A percentile compares a stretch with the other conserved stretches of the same genome.
Evolutionary conservation across 1,139 yeast species (phyloP).

Genomic region (Pichia sp.): DNA sequence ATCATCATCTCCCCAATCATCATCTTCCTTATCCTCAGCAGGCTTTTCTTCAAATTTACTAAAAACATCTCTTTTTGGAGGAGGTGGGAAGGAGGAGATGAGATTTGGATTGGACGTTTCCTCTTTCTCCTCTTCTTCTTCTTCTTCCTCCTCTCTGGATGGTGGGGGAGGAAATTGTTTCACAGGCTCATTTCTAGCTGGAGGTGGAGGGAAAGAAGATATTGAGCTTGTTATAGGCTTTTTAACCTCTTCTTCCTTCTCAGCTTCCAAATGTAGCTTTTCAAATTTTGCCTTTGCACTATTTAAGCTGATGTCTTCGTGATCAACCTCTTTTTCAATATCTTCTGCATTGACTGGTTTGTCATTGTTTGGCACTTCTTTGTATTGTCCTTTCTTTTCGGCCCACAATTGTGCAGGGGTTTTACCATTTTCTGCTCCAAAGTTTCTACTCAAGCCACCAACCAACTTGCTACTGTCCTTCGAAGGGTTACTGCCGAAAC

Average conservation of each 20-base stretch:
- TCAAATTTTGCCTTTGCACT: constrained; percentile 30
- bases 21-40: constrained; percentile 26
- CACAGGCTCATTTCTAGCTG: constrained; percentile 10
- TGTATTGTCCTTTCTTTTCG: constrained; percentile 70
- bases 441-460: constrained; percentile 65
- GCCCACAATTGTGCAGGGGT: constrained; percentile 98
- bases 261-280: constrained; percentile 24
- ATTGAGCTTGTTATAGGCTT: constrained; percentile 20
- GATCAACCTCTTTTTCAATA: constrained; percentile 21
- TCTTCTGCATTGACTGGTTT: constrained; percentile 28
- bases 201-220: constrained; percentile 20
- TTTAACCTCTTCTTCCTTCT: constrained; percentile 21
- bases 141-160: constrained; percentile 20
- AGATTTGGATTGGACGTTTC: constrained; percentile 17
- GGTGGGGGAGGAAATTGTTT: constrained; percentile 27
- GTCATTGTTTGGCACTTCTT: constrained; percentile 36
- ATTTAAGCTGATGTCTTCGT: constrained; percentile 24
- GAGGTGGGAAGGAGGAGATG: constrained; percentile 24
- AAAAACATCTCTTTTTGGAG: constrained; percentile 25
- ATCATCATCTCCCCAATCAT: constrained; percentile 29
- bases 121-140: constrained; percentile 29
- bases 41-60: constrained; percentile 15
- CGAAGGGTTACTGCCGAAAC: constrained; percentile 32
- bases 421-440: constrained; percentile 72
- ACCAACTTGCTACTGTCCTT: constrained; percentile 44